A percentile compares a stretch with the other conserved stretches of the same genome.
Evolutionary conservation across 495 filamentous ascomycete genomes (phyloP).

Genomic region (Hypomontagnella monticulosa): DNA sequence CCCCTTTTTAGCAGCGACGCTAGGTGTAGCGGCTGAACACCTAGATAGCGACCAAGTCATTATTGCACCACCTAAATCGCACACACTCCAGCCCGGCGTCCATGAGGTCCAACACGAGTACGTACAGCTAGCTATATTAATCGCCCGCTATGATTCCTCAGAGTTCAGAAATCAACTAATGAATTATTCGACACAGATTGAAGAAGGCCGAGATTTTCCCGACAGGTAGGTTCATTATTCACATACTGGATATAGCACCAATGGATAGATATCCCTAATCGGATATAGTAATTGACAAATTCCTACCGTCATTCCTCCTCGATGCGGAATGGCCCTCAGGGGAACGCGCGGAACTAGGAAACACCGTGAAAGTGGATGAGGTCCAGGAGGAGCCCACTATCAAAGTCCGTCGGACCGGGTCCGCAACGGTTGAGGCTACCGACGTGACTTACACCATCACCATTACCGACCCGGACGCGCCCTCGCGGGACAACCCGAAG

Average conservation of each 20-base stretch:
- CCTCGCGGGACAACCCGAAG: slow-evolving; percentile 68
- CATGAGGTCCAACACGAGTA: slow-evolving; percentile 34
- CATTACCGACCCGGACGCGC: slow-evolving; percentile 77
- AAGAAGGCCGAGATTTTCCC: slow-evolving; percentile 70
- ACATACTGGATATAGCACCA: too few species aligned
- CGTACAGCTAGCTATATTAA: not conserved
- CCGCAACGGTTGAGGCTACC: not conserved
- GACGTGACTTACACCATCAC: slow-evolving; percentile 52
- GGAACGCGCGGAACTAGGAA: slow-evolving; percentile 65
- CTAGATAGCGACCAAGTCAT: slow-evolving; percentile 8
- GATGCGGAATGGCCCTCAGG: slow-evolving; percentile 60
- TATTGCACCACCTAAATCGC: slow-evolving; percentile 3
- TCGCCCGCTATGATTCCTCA: too few species aligned
- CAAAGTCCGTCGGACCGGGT: slow-evolving; percentile 39
- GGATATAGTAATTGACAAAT: slow-evolving; percentile 68
- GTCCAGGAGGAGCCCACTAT: slow-evolving; percentile 63
- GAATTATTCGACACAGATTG: slow-evolving; percentile 51
- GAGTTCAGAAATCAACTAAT: slow-evolving; percentile 1
- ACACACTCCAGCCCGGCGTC: slow-evolving; percentile 11
- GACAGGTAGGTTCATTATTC: slow-evolving; percentile 51
- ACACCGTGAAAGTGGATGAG: slow-evolving; percentile 63
- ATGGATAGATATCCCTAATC: too few species aligned
- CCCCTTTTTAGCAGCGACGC: slow-evolving; percentile 5
- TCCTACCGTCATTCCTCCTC: slow-evolving; percentile 64
- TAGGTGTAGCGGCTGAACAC: slow-evolving; percentile 1